Evolutionary conservation across 371 early-diverging fungal species (phyloP).

Genomic region (Circinella umbellata): DNA sequence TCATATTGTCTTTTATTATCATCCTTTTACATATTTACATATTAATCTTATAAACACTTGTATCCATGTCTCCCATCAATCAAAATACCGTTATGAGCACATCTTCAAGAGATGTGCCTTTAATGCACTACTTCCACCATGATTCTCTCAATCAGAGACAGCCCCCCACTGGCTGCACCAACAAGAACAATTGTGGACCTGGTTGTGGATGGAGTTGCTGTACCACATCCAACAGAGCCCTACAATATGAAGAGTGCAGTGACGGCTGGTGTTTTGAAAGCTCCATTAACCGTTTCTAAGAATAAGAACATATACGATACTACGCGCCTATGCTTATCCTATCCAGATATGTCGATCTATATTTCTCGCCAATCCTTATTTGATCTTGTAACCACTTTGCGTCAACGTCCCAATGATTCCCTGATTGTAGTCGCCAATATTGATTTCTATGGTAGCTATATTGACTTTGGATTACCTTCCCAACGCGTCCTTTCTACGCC

Average conservation of each 20-base stretch:
- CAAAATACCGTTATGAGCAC: background rate
- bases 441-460: constrained; percentile 9
- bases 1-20: background rate
- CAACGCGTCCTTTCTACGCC: constrained; percentile 41
- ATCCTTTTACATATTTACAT: background rate
- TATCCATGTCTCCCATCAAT: background rate
- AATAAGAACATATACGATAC: background rate
- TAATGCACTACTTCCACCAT: background rate
- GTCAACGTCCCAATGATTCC: constrained; percentile 12
- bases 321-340: constrained; percentile 19
- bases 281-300: background rate
- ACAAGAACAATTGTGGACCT: background rate
- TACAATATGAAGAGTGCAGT: background rate
- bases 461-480: constrained; percentile 20
- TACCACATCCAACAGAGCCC: background rate
- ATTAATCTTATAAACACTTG: background rate
- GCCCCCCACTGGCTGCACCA: background rate
- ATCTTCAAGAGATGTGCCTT: background rate
- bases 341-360: constrained; percentile 36
- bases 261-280: background rate
- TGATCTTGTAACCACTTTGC: constrained; percentile 15
- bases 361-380: constrained; percentile 25
- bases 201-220: background rate
- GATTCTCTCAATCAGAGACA: background rate
- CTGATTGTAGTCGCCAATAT: constrained; percentile 28